Conservation (phyloP, 2,329 filamentous ascomycete species). For the Pseudogymnoascus pannorum region DNA sequence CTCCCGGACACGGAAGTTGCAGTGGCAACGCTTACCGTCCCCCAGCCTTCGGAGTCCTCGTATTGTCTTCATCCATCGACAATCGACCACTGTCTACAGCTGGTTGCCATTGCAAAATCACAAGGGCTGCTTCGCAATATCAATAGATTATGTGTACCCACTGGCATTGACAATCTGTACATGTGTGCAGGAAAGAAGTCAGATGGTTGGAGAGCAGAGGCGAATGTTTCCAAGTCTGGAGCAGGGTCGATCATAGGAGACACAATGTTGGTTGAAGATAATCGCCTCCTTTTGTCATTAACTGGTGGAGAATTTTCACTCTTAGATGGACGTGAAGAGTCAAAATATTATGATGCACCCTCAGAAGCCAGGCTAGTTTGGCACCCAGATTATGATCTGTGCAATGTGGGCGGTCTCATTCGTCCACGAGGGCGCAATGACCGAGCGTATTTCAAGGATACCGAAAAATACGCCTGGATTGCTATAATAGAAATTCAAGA, state of each 20-base stretch:
- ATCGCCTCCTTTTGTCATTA: not conserved
- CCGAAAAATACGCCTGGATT: constrained; percentile 14
- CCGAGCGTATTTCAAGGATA: not conserved
- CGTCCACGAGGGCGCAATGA: constrained; percentile 6
- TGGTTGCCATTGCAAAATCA: constrained; percentile 13
- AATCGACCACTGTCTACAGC: constrained; percentile 15
- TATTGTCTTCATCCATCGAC: constrained; percentile 17
- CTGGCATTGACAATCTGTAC: constrained; percentile 14
- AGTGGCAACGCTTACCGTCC: not conserved
- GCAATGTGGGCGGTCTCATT: constrained; percentile 10
- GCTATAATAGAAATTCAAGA: constrained; percentile 15
- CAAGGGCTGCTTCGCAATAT: constrained; percentile 14
- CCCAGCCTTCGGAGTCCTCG: not conserved
- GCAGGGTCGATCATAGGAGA: not conserved
- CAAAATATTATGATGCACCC: constrained; percentile 7
- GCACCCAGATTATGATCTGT: constrained; percentile 16
- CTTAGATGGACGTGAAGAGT: constrained; percentile 1
- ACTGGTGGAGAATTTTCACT: constrained; percentile 9
- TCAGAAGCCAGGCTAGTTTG: constrained; percentile 15
- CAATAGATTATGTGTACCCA: constrained; percentile 14
- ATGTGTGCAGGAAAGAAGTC: not conserved
- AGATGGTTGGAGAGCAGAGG: not conserved
- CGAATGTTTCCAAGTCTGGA: not conserved
- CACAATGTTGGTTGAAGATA: not conserved
- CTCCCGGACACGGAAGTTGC: not conserved